Percentiles rank a stretch among this genome's conserved stretches.
Evolutionary conservation across 106 monocot species (phyloP).

Genomic region (Phalaenopsis equestris): DNA sequence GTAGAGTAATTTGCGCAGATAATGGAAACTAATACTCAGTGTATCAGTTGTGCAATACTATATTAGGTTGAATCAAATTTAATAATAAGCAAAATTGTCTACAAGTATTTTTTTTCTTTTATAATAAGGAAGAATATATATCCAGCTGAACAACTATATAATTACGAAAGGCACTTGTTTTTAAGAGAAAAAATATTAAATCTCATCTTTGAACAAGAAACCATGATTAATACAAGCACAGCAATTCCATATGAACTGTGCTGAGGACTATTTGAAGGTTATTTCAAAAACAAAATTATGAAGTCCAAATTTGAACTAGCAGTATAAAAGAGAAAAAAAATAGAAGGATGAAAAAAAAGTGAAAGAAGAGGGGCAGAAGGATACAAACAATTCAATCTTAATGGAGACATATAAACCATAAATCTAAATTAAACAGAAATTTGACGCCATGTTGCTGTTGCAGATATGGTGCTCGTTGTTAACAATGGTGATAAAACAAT

Average conservation of each 20-base stretch:
- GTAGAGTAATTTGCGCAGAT: background rate
- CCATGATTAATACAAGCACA: background rate
- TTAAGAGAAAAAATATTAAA: background rate
- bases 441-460: background rate
- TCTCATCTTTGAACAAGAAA: background rate
- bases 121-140: background rate
- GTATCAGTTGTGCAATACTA: background rate
- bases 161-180: background rate
- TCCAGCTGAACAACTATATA: background rate
- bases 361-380: background rate
- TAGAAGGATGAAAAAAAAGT: background rate
- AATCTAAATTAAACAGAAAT: background rate
- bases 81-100: background rate
- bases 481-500: background rate
- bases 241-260: background rate
- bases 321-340: background rate
- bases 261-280: background rate
- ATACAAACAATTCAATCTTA: conserved; percentile 2
- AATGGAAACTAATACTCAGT: background rate
- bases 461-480: background rate
- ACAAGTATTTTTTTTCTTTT: background rate
- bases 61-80: background rate
- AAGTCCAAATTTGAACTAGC: background rate
- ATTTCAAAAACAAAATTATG: background rate
- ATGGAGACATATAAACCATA: background rate